Evolutionary conservation across 495 filamentous ascomycete genomes (phyloP).

Genomic region (Glutinoglossum americanum): DNA sequence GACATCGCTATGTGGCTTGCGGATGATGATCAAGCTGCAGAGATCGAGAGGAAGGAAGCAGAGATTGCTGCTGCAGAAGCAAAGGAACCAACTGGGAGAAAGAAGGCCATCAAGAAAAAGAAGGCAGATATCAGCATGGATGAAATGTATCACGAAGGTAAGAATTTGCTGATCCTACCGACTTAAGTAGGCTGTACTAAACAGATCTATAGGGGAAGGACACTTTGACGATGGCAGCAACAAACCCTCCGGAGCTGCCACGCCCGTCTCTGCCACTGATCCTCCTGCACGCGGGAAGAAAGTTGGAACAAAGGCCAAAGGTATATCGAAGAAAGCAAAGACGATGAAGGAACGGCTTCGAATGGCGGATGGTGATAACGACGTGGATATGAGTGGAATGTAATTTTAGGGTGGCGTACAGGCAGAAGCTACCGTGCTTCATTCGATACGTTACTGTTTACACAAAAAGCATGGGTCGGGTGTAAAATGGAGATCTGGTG

Average conservation of each 20-base stretch:
- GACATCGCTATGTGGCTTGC: slow-evolving; percentile 95
- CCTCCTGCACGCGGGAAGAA: slow-evolving; percentile 9
- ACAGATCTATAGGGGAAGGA: slow-evolving; percentile 48
- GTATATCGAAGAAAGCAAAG: slow-evolving; percentile 64
- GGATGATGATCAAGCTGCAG: slow-evolving; percentile 80
- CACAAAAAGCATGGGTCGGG: background rate
- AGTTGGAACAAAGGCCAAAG: slow-evolving; percentile 16
- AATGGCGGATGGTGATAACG: slow-evolving; percentile 53
- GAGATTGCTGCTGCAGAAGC: slow-evolving; percentile 43
- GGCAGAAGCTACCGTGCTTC: background rate
- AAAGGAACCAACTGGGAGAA: slow-evolving; percentile 36
- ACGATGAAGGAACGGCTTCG: slow-evolving; percentile 74
- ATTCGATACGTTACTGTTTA: background rate
- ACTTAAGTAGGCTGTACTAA: background rate
- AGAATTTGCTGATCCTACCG: slow-evolving; percentile 15
- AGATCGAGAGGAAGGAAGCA: slow-evolving; percentile 74
- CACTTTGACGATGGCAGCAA: slow-evolving; percentile 69
- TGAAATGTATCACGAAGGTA: slow-evolving; percentile 97
- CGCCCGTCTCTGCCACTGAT: slow-evolving; percentile 40
- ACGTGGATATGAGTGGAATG: background rate
- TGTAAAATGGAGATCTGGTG: background rate
- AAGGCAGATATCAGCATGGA: slow-evolving; percentile 52
- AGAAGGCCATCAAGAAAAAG: slow-evolving; percentile 25
- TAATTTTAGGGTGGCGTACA: background rate
- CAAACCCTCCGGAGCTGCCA: slow-evolving; percentile 66